Evolutionary conservation across 805 yeast species (phyloP).

Genomic region (Lipomyces japonicus): DNA sequence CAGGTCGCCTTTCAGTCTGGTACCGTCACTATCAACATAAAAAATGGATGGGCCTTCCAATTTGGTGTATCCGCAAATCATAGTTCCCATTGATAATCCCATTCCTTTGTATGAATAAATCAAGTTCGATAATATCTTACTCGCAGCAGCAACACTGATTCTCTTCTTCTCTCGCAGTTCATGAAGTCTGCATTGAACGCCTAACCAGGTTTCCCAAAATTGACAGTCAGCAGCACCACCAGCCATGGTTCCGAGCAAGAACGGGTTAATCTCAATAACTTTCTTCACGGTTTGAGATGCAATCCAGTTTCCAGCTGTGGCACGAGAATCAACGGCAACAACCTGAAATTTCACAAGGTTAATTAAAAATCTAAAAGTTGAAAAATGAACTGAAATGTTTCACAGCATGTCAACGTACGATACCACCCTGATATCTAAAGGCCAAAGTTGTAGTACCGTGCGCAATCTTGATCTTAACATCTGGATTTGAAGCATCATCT

Average conservation of each 20-base stretch:
- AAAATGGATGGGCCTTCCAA: constrained; percentile 94
- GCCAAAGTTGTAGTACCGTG: constrained; percentile 99
- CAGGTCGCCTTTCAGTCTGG: constrained; percentile 87
- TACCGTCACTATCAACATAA: constrained; percentile 96
- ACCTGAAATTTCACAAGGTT: too few species aligned
- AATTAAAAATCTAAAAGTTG: neutral
- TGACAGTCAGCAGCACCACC: constrained; percentile 99
- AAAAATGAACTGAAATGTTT: too few species aligned
- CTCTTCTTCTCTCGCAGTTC: constrained; percentile 93
- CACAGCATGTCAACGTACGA: constrained; percentile 41
- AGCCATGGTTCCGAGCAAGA: constrained; percentile 94
- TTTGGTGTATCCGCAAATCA: constrained; percentile 95
- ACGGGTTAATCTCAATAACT: constrained; percentile 94
- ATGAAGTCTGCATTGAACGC: constrained; percentile 91
- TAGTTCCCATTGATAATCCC: constrained; percentile 99
- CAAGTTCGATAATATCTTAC: constrained; percentile 84
- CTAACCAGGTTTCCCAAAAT: constrained; percentile 98
- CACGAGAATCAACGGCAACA: constrained; percentile 97
- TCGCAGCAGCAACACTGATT: constrained; percentile 93
- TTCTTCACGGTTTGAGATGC: constrained; percentile 97
- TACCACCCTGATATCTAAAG: constrained; percentile 93
- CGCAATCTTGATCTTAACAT: constrained; percentile 91
- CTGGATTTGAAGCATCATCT: constrained; percentile 88
- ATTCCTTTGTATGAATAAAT: constrained; percentile 93
- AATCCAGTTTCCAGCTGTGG: constrained; percentile 96